Conservation (phyloP, 1,139 yeast species). For the Saccharomyces hybrid region DNA sequence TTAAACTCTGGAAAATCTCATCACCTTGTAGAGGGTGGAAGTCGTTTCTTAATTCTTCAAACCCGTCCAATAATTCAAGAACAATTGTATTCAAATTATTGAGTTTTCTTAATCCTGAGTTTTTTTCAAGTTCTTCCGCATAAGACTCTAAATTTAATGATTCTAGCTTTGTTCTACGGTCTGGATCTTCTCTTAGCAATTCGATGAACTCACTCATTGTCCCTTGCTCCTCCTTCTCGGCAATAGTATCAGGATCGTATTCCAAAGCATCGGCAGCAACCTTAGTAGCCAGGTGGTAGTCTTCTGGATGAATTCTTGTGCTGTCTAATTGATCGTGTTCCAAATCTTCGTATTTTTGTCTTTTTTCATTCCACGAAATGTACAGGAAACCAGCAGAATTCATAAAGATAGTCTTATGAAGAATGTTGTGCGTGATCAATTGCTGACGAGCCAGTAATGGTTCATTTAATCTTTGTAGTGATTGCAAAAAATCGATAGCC, state of each 20-base stretch:
- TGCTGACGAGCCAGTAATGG: slow-evolving; percentile 64
- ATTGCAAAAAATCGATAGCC: slow-evolving; percentile 78
- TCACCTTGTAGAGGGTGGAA: slow-evolving; percentile 58
- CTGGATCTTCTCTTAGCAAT: slow-evolving; percentile 73
- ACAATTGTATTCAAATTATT: slow-evolving; percentile 53
- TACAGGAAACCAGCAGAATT: slow-evolving; percentile 88
- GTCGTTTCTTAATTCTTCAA: slow-evolving; percentile 72
- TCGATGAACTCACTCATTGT: slow-evolving; percentile 76
- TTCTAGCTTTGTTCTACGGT: slow-evolving; percentile 50
- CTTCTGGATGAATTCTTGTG: slow-evolving; percentile 96
- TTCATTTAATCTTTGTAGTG: slow-evolving; percentile 54
- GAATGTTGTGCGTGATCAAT: slow-evolving; percentile 69
- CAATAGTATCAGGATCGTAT: slow-evolving; percentile 88
- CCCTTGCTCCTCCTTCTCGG: slow-evolving; percentile 55
- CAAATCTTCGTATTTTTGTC: slow-evolving; percentile 41
- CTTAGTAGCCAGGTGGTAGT: slow-evolving; percentile 87
- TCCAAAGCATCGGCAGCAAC: slow-evolving; percentile 98
- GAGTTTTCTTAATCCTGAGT: slow-evolving; percentile 35
- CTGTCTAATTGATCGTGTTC: slow-evolving; percentile 82
- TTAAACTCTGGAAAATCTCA: slow-evolving; percentile 81
- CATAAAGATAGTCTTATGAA: slow-evolving; percentile 74
- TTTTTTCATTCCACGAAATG: slow-evolving; percentile 57
- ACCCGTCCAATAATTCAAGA: slow-evolving; percentile 80
- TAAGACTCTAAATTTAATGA: slow-evolving; percentile 85
- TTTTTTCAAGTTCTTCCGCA: slow-evolving; percentile 78